Conservation (phyloP, 345 rosid species). For the Camelina laxa region DNA sequence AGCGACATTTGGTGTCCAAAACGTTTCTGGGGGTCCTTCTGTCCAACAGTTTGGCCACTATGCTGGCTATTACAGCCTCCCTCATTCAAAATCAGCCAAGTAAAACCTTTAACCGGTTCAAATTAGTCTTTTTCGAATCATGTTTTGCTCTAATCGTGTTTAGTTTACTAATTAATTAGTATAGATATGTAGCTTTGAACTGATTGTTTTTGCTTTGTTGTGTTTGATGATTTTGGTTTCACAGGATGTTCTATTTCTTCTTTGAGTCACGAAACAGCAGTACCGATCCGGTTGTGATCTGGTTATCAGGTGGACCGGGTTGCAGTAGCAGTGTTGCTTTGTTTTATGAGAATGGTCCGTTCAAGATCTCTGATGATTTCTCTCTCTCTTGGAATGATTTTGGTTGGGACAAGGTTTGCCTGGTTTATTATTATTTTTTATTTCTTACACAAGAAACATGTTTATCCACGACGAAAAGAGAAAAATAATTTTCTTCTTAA, state of each 20-base stretch:
- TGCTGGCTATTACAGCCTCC: slow-evolving; percentile 81
- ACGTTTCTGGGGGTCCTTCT: slow-evolving; percentile 49
- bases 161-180: neutral
- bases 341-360: slow-evolving; percentile 96
- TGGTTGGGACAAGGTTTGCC: slow-evolving; percentile 84
- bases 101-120: neutral
- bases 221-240: neutral
- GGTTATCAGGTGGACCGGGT: slow-evolving; percentile 97
- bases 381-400: slow-evolving; percentile 82
- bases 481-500: neutral
- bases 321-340: slow-evolving; percentile 83
- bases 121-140: neutral
- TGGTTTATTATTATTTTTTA: neutral
- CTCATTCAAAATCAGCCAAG: slow-evolving; percentile 56
- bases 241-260: slow-evolving; percentile 85
- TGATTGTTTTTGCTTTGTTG: neutral
- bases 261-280: slow-evolving; percentile 67
- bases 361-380: slow-evolving; percentile 56
- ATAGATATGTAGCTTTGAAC: neutral
- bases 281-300: slow-evolving; percentile 79
- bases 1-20: slow-evolving; percentile 22
- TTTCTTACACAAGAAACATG: slow-evolving; percentile 30
- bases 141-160: neutral
- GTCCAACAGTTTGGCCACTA: slow-evolving; percentile 71
- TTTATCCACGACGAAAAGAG: neutral